Base-by-base conservation (phyloP, 2,329 filamentous ascomycete genomes). In the Penicillium fuscoglaucum region DNA sequence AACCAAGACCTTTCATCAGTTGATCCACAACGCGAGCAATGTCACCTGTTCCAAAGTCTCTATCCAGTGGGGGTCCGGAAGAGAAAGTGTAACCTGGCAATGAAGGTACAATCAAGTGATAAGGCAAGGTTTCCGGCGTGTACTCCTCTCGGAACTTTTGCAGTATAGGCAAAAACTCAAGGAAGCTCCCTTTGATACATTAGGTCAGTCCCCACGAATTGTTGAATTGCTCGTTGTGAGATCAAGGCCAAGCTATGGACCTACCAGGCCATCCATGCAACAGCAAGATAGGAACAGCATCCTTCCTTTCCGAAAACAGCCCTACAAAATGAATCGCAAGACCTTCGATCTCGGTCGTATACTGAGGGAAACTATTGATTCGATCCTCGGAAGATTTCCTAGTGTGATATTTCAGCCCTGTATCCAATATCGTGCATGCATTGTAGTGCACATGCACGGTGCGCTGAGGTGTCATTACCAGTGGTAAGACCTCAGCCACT, bases 341-440 rank as follows among this genome's bases (percentile, higher is more conserved):
- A 26, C 80, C 77, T 12, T 74, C 72, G 51, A 84, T 72, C 0
- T 70, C 61, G 0, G 74, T 70, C 2, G 70, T 80, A 71, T 78
- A 84, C 59, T 84, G 81, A 2, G 81, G 81, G 45, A 81, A 80
- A 13, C 70, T 74, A 64, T 84, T 84, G 63, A 83, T 78, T 17
- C 76, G 72, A 41, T 74, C 65, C 62, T 78, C 72, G 4, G 71
- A 69, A 53, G 73, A 65, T 68, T 69, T 64, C 62, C 71, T 71
- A 21, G 40, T 67, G 15, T 17, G 3, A 31, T 54, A 10, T 8
- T 41, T 57, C 2, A 57, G 55, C n/a, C 15, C 3, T 17, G 10
- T 49, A 3, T n/a, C 19, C 12, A 59, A 46, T 60, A 48, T 55
- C 54, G 50, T 70, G 73, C 58, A 71, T 70, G 73, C 59, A 71